These are phyloP conservation scores for Dioszegia crocea DNA, from an alignment of 768 basidiomycete species.

Conservation along the genomic window DNA sequence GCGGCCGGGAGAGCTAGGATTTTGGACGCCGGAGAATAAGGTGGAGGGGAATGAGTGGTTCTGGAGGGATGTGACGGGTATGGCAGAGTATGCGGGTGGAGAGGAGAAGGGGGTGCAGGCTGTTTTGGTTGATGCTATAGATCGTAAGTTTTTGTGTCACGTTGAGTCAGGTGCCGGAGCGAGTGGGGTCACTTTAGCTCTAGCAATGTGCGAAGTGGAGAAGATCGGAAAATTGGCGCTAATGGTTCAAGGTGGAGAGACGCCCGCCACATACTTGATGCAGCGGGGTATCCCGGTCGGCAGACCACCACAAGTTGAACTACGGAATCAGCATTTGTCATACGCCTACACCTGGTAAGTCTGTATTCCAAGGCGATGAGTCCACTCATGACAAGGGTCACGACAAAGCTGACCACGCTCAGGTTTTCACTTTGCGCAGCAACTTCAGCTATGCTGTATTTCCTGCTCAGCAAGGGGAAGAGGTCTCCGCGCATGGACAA, in stretches of 20 bases:
- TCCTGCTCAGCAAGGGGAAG: constrained; percentile 28
- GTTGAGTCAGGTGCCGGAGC: no score
- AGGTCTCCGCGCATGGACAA: constrained; percentile 19
- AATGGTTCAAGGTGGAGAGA: constrained; percentile 63
- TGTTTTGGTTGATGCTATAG: constrained; percentile 85
- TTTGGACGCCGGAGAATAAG: constrained; percentile 84
- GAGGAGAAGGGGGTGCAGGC: constrained; percentile 70
- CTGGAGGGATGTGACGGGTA: constrained; percentile 78
- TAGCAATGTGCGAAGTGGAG: no score
- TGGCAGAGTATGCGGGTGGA: constrained; percentile 75
- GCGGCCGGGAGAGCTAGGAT: constrained; percentile 59
- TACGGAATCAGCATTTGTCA: constrained; percentile 88
- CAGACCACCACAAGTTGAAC: constrained; percentile 71
- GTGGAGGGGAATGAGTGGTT: constrained; percentile 80
- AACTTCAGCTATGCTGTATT: constrained; percentile 65
- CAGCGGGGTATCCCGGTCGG: constrained; percentile 78
- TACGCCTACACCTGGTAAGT: constrained; percentile 91
- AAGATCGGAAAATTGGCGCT: no score
- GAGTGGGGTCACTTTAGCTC: no score
- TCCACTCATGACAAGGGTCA: neutral
- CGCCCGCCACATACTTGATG: constrained; percentile 34
- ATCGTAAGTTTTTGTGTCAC: constrained; percentile 56
- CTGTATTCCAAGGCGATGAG: no score
- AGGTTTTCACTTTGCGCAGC: constrained; percentile 88
- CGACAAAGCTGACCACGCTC: neutral